These are phyloP conservation scores for Trichoderma simmonsii DNA, from an alignment of 2,329 filamentous ascomycete genomes.

Conservation along the genomic window DNA sequence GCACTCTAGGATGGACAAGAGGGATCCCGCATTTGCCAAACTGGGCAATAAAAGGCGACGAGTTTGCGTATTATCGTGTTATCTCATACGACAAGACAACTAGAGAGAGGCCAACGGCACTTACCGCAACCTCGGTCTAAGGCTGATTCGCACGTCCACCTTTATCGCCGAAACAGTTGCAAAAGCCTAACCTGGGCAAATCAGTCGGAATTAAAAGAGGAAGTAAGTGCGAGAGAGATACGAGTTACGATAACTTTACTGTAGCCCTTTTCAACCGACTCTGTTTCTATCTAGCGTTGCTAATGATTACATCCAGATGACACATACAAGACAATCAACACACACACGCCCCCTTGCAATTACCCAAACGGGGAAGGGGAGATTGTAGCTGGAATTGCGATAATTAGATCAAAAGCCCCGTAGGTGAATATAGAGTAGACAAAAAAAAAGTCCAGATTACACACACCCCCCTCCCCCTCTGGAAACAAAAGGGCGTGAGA, in stretches of 20 bases:
- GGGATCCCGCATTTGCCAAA: conserved; percentile 4
- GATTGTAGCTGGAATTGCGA: background rate
- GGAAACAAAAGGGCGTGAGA: background rate
- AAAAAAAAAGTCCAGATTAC: background rate
- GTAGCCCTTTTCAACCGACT: background rate
- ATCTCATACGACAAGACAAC: background rate
- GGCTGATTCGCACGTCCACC: background rate
- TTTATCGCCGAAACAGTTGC: background rate
- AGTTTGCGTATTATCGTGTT: background rate
- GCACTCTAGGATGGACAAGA: background rate
- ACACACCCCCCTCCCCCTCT: background rate
- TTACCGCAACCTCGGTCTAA: background rate
- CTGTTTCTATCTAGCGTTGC: background rate
- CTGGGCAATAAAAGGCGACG: background rate
- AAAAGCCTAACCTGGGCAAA: background rate
- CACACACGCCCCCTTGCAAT: background rate
- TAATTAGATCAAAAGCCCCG: background rate
- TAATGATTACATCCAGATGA: background rate
- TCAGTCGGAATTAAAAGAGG: background rate
- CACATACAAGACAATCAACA: background rate
- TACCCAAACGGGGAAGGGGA: background rate
- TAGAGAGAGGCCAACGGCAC: background rate
- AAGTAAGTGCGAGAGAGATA: background rate
- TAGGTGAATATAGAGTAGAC: background rate
- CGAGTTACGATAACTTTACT: background rate